These are phyloP conservation scores for Thozetella sp. DNA, from an alignment of 495 filamentous ascomycete species.

Conservation along the genomic window DNA sequence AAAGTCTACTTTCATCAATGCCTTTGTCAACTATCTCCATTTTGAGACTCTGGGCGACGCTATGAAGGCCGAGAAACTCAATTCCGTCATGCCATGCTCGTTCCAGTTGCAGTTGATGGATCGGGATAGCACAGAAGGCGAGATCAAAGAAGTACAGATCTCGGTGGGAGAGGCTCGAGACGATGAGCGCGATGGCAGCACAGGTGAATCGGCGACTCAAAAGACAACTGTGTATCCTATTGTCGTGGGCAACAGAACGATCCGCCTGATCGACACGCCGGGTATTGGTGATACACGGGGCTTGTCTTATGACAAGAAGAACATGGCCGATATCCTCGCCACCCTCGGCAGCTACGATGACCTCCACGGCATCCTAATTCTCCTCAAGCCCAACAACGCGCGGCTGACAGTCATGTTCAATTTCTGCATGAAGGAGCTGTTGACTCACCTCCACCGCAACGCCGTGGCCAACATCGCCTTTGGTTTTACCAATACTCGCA, in stretches of 20 bases:
- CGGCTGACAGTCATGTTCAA: constrained; percentile 36
- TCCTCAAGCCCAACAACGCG: constrained; percentile 45
- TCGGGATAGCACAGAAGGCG: constrained; percentile 3
- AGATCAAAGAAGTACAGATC: constrained; percentile 22
- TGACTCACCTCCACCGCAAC: constrained; percentile 23
- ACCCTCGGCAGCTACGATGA: constrained; percentile 29
- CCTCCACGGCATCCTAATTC: constrained; percentile 45
- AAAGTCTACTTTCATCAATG: constrained; percentile 49
- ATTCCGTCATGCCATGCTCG: constrained; percentile 37
- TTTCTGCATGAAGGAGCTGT: constrained; percentile 43
- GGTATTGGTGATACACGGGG: constrained; percentile 47
- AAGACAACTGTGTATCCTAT: constrained; percentile 33
- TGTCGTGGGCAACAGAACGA: constrained; percentile 14
- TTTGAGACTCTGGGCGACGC: constrained; percentile 35
- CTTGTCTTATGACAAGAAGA: constrained; percentile 31
- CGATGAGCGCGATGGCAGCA: constrained; percentile 33
- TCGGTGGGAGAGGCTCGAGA: constrained; percentile 20
- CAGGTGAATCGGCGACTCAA: constrained; percentile 40
- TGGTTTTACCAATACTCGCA: constrained; percentile 45
- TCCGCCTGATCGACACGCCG: constrained; percentile 47
- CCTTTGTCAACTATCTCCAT: constrained; percentile 43
- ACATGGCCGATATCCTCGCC: constrained; percentile 42
- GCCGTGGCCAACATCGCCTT: constrained; percentile 41
- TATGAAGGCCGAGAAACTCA: constrained; percentile 13
- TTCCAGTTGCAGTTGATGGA: constrained; percentile 34